A percentile compares a stretch with the other conserved stretches of the same genome.
These are phyloP conservation scores for Annulohypoxylon maeteangense DNA, from an alignment of 495 filamentous ascomycete species.

Conservation along the genomic window DNA sequence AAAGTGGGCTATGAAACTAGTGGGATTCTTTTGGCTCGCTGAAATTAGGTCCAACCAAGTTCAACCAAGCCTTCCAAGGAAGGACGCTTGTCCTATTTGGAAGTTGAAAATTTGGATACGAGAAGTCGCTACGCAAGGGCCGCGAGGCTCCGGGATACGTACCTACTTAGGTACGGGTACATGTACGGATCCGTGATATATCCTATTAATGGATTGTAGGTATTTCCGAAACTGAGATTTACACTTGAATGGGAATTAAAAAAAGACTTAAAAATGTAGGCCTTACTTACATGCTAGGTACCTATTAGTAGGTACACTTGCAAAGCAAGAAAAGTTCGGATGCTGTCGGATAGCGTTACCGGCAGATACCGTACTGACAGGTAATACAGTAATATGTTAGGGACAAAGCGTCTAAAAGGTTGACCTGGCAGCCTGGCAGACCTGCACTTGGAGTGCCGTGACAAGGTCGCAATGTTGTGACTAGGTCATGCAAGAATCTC, in stretches of 20 bases:
- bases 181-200: background rate
- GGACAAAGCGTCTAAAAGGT: slow-evolving; percentile 5
- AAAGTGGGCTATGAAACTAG: slow-evolving; percentile 36
- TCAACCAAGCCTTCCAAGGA: slow-evolving; percentile 21
- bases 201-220: background rate
- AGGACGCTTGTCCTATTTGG: slow-evolving; percentile 34
- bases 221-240: background rate
- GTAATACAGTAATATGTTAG: slow-evolving; percentile 29
- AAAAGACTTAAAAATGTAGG: background rate
- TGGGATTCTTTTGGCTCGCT: slow-evolving; percentile 31
- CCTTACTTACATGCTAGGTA: slow-evolving; percentile 9
- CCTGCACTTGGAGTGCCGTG: slow-evolving; percentile 17
- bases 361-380: slow-evolving; percentile 18
- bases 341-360: slow-evolving; percentile 20
- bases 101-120: slow-evolving; percentile 44
- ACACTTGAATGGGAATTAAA: background rate
- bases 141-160: slow-evolving; percentile 12
- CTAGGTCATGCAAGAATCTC: slow-evolving; percentile 26
- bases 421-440: no score
- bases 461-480: slow-evolving; percentile 24
- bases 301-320: no score
- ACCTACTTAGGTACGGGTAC: background rate
- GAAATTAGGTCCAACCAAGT: slow-evolving; percentile 30
- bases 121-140: slow-evolving; percentile 34
- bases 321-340: slow-evolving; percentile 9